Evolutionary conservation across 441 rosid species (phyloP), one percentile per base, ranked within the genome.

Genomic region (Isatis lusitanica): DNA sequence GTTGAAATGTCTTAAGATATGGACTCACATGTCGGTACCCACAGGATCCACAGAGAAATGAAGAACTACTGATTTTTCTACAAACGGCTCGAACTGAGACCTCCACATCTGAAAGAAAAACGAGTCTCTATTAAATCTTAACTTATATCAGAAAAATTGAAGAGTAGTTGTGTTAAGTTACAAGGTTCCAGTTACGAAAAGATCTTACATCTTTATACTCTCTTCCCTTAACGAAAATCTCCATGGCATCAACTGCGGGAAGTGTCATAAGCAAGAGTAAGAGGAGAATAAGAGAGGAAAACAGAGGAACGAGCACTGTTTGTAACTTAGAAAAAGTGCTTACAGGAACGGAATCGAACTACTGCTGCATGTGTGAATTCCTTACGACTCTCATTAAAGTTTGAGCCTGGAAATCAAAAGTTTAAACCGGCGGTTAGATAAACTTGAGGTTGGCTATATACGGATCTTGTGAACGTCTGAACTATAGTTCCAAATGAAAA

Each of bases 21-120:
- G 55, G 51, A 18, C 83, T 90, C 70, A 94, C 97, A 94, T 90
- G 74, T 94, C 93, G 4, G 86, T 83, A 63, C 98, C 94, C 42
- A 89, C 93, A 0, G 98, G 98, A 82, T 94, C 90, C 72, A 94
- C 89, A 40, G 89, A 80, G 79, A 84, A 89, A 79, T 87, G 88
- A 71, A 92, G 39, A 7, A 80, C 66, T 76, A 86, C 76, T 11
- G 81, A 48, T 79, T 78, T 88, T 78, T 53, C 78, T 66, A 82
- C 68, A 69, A 88, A 80, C 18, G 77, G 80, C 79, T 83, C 83
- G 53, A 94, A 86, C 44, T 86, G 85, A 64, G 83, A 82, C 74
- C 74, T 83, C 98, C 97, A 90, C 75, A 85, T 78, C 97, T 94
- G 94, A 66, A 70, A 71, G 16, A 8, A 11, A 13, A 26, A 35